phyloP scores from a whole-genome alignment of 495 filamentous ascomycete species.

The Annulohypoxylon maeteangense region DNA sequence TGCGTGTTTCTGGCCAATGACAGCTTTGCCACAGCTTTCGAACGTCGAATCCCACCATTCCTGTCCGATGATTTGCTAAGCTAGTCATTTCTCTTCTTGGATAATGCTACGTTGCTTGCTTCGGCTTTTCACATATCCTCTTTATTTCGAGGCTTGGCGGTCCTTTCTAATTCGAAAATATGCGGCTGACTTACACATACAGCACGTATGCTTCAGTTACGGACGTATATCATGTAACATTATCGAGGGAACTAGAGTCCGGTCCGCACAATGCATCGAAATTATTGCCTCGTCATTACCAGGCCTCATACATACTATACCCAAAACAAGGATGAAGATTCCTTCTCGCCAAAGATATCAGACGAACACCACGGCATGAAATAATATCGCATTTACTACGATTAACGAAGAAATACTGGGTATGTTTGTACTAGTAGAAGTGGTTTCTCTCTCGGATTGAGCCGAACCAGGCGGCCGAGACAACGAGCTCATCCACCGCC shows the following conservation, averaged over 20 bases:
- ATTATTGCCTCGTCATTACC: slow-evolving; percentile 23
- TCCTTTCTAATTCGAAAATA: slow-evolving; percentile 35
- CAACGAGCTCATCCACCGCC: slow-evolving; percentile 1
- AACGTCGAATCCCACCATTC: slow-evolving; percentile 40
- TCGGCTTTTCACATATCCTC: slow-evolving; percentile 42
- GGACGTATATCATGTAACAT: slow-evolving; percentile 36
- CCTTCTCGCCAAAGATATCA: slow-evolving; percentile 7
- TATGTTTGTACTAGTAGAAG: neutral
- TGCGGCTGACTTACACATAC: slow-evolving; percentile 39
- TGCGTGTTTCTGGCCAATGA: slow-evolving; percentile 43
- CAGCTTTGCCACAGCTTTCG: slow-evolving; percentile 34
- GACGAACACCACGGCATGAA: slow-evolving; percentile 12
- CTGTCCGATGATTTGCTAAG: slow-evolving; percentile 41
- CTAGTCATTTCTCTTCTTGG: slow-evolving; percentile 33
- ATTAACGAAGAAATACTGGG: neutral
- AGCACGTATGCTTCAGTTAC: slow-evolving; percentile 23
- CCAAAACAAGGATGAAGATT: slow-evolving; percentile 12
- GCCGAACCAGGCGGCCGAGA: slow-evolving; percentile 29
- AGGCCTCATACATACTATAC: slow-evolving; percentile 19
- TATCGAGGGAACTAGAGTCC: slow-evolving; percentile 20
- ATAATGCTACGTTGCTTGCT: slow-evolving; percentile 45
- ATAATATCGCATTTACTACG: slow-evolving; percentile 3
- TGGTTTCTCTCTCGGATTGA: slow-evolving; percentile 40
- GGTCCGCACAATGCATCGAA: slow-evolving; percentile 13
- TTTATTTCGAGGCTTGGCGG: slow-evolving; percentile 34